phyloP scores from a whole-genome alignment of 345 rosid genomes.

The Arabis alpina region DNA sequence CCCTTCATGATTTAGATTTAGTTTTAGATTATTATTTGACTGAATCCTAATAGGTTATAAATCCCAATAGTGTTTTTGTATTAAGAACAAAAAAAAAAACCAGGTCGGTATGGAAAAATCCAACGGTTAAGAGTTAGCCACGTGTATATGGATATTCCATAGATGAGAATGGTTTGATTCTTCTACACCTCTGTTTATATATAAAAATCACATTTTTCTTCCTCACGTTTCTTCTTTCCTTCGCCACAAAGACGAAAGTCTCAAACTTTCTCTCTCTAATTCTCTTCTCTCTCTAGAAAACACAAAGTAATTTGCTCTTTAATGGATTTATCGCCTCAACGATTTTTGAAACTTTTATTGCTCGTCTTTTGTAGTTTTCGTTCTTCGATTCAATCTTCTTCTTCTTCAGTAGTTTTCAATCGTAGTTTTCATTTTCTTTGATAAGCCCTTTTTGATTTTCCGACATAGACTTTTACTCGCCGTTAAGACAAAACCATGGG shows the following conservation, averaged over 20 bases:
- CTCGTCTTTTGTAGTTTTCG: constrained; percentile 34
- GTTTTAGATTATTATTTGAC: no score
- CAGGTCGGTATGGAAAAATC: constrained; percentile 19
- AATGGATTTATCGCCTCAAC: constrained; percentile 66
- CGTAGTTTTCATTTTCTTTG: constrained; percentile 44
- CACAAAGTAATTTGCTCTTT: constrained; percentile 30
- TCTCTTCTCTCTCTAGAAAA: not conserved
- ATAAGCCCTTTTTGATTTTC: constrained; percentile 42
- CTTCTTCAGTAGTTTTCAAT: constrained; percentile 37
- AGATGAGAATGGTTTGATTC: constrained; percentile 30
- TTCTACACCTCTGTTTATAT: constrained; percentile 17
- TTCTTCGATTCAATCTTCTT: constrained; percentile 35
- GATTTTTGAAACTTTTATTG: constrained; percentile 35
- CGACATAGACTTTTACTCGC: constrained; percentile 29
- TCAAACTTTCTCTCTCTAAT: constrained; percentile 16
- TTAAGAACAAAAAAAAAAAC: not conserved
- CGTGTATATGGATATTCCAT: constrained; percentile 32
- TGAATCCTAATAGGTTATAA: no score
- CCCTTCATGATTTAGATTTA: no score
- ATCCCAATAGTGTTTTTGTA: no score
- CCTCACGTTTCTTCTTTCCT: constrained; percentile 34
- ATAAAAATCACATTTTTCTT: not conserved
- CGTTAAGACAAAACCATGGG: constrained; percentile 54
- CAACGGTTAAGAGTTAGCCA: not conserved
- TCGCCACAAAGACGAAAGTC: constrained; percentile 32